These are phyloP conservation scores for Colletotrichum truncatum DNA, from an alignment of 2,329 filamentous ascomycete genomes.

Conservation along the genomic window DNA sequence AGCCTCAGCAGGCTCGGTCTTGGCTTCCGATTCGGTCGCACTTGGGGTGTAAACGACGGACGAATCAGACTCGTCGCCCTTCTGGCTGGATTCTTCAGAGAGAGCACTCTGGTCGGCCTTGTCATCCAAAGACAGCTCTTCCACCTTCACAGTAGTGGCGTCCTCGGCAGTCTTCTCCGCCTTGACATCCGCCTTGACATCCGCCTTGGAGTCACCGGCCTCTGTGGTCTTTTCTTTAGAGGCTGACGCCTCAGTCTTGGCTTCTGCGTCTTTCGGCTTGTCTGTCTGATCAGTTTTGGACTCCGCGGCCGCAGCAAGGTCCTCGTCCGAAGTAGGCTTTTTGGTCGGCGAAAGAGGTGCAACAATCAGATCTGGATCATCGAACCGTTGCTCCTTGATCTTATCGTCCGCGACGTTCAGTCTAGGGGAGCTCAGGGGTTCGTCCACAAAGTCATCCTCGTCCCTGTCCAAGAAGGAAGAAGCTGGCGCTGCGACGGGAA, in stretches of 20 bases:
- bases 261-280: slow-evolving; percentile 16
- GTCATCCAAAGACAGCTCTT: slow-evolving; percentile 23
- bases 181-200: background rate
- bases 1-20: slow-evolving; percentile 11
- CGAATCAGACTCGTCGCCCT: slow-evolving; percentile 37
- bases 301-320: slow-evolving; percentile 30
- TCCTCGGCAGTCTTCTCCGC: slow-evolving; percentile 4
- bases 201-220: background rate
- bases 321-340: slow-evolving; percentile 32
- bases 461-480: slow-evolving; percentile 56
- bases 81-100: slow-evolving; percentile 22
- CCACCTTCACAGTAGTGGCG: slow-evolving; percentile 14
- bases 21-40: slow-evolving; percentile 19
- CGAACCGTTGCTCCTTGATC: slow-evolving; percentile 59
- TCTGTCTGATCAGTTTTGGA: slow-evolving; percentile 10
- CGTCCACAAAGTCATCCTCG: slow-evolving; percentile 81
- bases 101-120: slow-evolving; percentile 1
- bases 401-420: slow-evolving; percentile 70
- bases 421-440: slow-evolving; percentile 75
- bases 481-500: slow-evolving; percentile 37
- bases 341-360: slow-evolving; percentile 65
- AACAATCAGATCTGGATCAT: slow-evolving; percentile 66
- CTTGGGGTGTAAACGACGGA: slow-evolving; percentile 35
- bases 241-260: slow-evolving; percentile 3
- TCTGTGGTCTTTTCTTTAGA: slow-evolving; percentile 11